Evolutionary conservation across 371 early-diverging fungal species (phyloP).

Genomic region (Zancudomyces culisetae): DNA sequence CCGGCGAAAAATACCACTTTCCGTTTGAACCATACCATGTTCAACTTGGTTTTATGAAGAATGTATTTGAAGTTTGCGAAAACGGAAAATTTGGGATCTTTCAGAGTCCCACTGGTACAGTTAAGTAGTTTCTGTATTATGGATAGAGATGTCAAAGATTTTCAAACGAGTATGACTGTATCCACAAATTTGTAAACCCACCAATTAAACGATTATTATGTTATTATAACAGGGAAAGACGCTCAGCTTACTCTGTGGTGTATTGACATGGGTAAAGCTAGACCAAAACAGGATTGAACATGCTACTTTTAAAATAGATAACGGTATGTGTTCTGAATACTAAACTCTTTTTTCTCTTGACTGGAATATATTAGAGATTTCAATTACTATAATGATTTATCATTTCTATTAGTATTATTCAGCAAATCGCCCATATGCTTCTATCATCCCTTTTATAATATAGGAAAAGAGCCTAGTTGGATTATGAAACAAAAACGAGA

Average conservation of each 20-base stretch:
- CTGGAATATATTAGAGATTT: background rate
- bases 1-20: slow-evolving; percentile 29
- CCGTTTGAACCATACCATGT: slow-evolving; percentile 55
- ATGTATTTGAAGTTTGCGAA: slow-evolving; percentile 44
- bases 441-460: no score
- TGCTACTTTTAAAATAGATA: no score
- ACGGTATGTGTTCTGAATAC: no score
- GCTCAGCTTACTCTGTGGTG: slow-evolving; percentile 65
- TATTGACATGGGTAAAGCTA: slow-evolving; percentile 62
- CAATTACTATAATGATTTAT: background rate
- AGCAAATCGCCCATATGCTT: background rate
- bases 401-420: background rate
- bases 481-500: slow-evolving; percentile 13
- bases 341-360: no score
- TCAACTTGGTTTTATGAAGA: slow-evolving; percentile 62
- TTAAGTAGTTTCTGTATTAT: no score
- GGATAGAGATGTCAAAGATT: no score
- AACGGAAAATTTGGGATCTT: slow-evolving; percentile 56
- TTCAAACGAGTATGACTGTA: no score
- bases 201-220: no score
- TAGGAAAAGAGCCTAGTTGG: slow-evolving; percentile 18
- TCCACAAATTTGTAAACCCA: no score
- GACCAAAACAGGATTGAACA: slow-evolving; percentile 7
- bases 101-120: slow-evolving; percentile 83
- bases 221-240: slow-evolving; percentile 61